Evolutionary conservation across 1,284 basidiomycete genomes (phyloP).

Genomic region (Ganoderma lingzhi): DNA sequence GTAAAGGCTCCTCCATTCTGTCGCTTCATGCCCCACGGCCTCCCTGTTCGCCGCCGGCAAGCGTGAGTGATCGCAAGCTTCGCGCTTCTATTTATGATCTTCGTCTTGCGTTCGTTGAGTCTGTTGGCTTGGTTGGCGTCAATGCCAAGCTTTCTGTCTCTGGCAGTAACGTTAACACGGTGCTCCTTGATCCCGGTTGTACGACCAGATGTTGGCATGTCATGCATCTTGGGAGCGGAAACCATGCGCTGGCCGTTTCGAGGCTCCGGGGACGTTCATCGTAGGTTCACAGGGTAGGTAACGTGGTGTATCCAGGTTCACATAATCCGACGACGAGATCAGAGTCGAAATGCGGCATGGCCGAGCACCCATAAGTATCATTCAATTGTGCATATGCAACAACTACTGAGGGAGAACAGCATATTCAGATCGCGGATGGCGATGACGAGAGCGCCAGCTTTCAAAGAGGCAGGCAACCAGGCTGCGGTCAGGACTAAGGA

Average conservation of each 20-base stretch:
- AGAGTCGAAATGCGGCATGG: neutral
- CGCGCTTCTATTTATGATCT: neutral
- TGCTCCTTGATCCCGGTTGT: neutral
- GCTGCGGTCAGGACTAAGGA: slow-evolving; percentile 20
- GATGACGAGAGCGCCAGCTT: neutral
- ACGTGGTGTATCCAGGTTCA: neutral
- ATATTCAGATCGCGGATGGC: slow-evolving; percentile 1
- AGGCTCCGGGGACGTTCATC: neutral
- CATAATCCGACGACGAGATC: neutral
- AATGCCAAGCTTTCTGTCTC: neutral
- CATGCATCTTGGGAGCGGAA: too few species aligned
- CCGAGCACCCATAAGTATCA: neutral
- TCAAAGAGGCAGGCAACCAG: slow-evolving; percentile 5
- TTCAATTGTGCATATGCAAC: neutral
- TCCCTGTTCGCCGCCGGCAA: neutral
- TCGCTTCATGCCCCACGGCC: neutral
- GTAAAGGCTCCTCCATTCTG: slow-evolving; percentile 6
- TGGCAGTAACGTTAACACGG: neutral
- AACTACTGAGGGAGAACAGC: neutral
- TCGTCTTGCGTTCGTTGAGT: neutral
- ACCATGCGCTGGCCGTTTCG: too few species aligned
- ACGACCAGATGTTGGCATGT: too few species aligned
- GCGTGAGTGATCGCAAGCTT: too few species aligned
- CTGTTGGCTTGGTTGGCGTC: neutral
- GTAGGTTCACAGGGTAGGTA: neutral